Evolutionary conservation across 495 filamentous ascomycete genomes (phyloP).

Genomic region (Aspergillus homomorphus): DNA sequence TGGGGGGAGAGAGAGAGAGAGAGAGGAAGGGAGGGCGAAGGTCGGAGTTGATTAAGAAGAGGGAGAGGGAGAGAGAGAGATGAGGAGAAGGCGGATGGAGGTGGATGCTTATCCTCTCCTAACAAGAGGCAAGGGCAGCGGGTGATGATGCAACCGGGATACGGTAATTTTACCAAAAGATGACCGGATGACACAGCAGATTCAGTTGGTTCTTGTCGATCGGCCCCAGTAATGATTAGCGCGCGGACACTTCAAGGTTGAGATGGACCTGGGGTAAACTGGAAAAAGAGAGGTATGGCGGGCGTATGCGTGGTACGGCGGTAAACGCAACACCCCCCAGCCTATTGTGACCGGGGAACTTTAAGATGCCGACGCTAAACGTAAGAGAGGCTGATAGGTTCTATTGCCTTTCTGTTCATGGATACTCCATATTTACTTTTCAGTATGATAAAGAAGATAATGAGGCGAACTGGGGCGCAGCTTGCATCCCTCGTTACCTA

Average conservation of each 20-base stretch:
- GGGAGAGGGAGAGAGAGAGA: slow-evolving; percentile 35
- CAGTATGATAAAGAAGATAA: not conserved
- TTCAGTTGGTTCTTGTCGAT: slow-evolving; percentile 29
- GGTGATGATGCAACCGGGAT: slow-evolving; percentile 44
- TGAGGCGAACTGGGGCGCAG: slow-evolving; percentile 8
- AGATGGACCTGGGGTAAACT: slow-evolving; percentile 20
- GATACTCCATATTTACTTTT: not conserved
- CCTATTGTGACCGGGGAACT: not conserved
- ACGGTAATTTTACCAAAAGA: slow-evolving; percentile 25
- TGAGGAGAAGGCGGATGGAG: slow-evolving; percentile 34
- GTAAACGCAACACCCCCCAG: not conserved
- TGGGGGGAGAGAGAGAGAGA: slow-evolving; percentile 19
- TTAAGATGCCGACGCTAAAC: not conserved
- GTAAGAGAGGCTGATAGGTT: not conserved
- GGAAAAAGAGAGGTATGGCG: not conserved
- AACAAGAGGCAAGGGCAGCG: slow-evolving; percentile 24
- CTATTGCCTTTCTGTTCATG: not conserved
- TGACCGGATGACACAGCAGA: slow-evolving; percentile 26
- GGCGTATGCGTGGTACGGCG: not conserved
- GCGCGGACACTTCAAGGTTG: slow-evolving; percentile 6
- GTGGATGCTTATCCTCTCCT: slow-evolving; percentile 29
- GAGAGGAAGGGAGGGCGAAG: slow-evolving; percentile 36
- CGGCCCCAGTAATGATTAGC: slow-evolving; percentile 21
- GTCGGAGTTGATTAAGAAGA: slow-evolving; percentile 31
- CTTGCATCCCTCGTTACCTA: not conserved